Base-by-base conservation (phyloP, 1,284 basidiomycete genomes). In the Ganoderma boninense region DNA sequence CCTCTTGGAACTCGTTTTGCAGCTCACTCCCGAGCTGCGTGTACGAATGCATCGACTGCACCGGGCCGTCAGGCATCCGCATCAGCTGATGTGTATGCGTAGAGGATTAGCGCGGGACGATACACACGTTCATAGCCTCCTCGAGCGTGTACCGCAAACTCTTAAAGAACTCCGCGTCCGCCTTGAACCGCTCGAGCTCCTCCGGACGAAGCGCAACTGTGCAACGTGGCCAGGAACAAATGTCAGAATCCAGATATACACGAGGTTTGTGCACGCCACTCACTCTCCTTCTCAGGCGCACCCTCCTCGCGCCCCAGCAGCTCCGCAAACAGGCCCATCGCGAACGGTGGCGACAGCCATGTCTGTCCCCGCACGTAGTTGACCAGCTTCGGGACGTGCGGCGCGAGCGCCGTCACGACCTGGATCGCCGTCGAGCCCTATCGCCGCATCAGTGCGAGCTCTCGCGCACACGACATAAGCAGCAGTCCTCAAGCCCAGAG, bases 351-450 rank as follows among this genome's bases (percentile, higher is more conserved):
- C 2, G 87, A 82, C 42, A 92, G 82, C 90, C 89, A 92, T 0
- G 89, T 89, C 75, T 86, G 86, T 1, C 89, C 87, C 18, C 89
- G 84, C 46, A 89, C 89, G 73, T 87, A 91, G 76, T 90, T 89
- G 60, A 81, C 79, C 42, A 92, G 69, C 67, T 84, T 82, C 64
- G 80, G 79, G 5, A 89, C 89, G 68, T 82, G 83, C 0, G 87
- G 84, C 72, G 90, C 89, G 14, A 92, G 78, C 1, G 88, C 84
- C 0, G 90, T 83, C 0, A 91, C 86, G 16, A 91, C 86, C 74
- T 92, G 90, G 40, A 92, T 84, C 1, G 87, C 88, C n/a, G 88
- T 89, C 2, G 89, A 90, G 1, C 90, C 89, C 89, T 90, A n/a
- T n/a, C n/a, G 65, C 5, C 11, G 67, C 13, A 7, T 11, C 46